Percentiles rank a stretch among this genome's conserved stretches.
These are phyloP conservation scores for Pseudonitzschia multistriata DNA, from an alignment of 108 stramenopile genomes.

Conservation along the genomic window DNA sequence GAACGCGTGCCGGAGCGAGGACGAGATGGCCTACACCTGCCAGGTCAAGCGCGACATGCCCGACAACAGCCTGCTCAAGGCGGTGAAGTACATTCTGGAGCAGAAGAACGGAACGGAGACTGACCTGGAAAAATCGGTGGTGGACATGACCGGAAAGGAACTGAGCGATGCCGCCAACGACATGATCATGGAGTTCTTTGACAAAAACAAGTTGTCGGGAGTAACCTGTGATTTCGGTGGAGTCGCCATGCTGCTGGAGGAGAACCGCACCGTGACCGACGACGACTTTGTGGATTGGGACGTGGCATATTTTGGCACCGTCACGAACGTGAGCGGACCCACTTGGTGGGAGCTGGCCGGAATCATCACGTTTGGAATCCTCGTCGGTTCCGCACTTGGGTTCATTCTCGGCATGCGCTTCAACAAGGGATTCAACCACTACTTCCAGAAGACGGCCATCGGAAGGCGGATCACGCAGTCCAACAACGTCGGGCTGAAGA, in stretches of 20 bases:
- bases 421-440: constrained; percentile 54
- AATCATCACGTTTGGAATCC: constrained; percentile 42
- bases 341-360: constrained; percentile 21
- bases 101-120: constrained; percentile 24
- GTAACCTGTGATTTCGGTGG: constrained; percentile 90
- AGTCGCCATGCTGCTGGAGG: constrained; percentile 56
- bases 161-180: constrained; percentile 54
- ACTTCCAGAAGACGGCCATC: constrained; percentile 29
- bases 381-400: constrained; percentile 45
- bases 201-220: constrained; percentile 46
- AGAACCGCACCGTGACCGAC: constrained; percentile 47
- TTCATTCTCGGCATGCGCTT: constrained; percentile 68
- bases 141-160: constrained; percentile 46
- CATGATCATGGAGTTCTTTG: constrained; percentile 54
- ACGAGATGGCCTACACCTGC: constrained; percentile 54
- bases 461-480: constrained; percentile 30
- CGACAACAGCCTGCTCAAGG: constrained; percentile 44
- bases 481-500: constrained; percentile 3
- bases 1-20: constrained; percentile 62
- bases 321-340: constrained; percentile 25
- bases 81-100: constrained; percentile 46
- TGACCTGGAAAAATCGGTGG: constrained; percentile 29
- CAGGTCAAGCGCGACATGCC: constrained; percentile 49
- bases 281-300: constrained; percentile 49
- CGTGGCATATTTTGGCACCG: constrained; percentile 47